These are phyloP conservation scores for Chaetoceros muelleri DNA, from an alignment of 108 stramenopile species.

Conservation along the genomic window DNA sequence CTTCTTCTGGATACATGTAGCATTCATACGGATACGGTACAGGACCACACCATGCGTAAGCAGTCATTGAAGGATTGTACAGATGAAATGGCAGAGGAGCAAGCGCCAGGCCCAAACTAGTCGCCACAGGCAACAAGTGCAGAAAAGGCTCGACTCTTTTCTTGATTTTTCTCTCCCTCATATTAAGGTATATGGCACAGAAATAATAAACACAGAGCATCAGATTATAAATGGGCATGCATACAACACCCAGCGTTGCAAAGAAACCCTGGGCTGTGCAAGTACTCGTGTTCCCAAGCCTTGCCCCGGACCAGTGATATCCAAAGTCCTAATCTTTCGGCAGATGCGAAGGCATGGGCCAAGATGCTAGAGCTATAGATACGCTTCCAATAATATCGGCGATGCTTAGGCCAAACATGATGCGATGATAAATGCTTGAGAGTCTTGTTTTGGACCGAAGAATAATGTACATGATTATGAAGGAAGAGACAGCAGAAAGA, in stretches of 20 bases:
- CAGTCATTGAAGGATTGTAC: too few species aligned
- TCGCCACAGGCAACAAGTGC: background rate
- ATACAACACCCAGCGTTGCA: background rate
- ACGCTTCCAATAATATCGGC: slow-evolving; percentile 23
- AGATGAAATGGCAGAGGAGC: too few species aligned
- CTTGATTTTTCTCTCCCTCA: background rate
- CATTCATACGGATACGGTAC: too few species aligned
- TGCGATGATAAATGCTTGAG: slow-evolving; percentile 20
- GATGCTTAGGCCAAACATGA: slow-evolving; percentile 26
- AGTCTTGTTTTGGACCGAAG: background rate
- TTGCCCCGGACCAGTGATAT: background rate
- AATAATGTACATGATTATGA: slow-evolving; percentile 33
- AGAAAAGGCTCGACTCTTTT: background rate
- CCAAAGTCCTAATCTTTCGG: background rate
- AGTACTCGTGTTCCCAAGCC: background rate
- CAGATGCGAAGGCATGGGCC: slow-evolving; percentile 23
- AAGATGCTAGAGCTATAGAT: slow-evolving; percentile 23
- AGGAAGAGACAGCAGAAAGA: slow-evolving; percentile 22
- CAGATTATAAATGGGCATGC: background rate
- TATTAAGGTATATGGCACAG: background rate
- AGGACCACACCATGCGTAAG: too few species aligned
- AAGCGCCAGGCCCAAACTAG: too few species aligned
- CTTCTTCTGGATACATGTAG: too few species aligned
- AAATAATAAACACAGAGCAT: background rate
- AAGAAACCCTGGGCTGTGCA: background rate